Conservation (phyloP, 208 protist species). For the Phytomonas sp. region DNA sequence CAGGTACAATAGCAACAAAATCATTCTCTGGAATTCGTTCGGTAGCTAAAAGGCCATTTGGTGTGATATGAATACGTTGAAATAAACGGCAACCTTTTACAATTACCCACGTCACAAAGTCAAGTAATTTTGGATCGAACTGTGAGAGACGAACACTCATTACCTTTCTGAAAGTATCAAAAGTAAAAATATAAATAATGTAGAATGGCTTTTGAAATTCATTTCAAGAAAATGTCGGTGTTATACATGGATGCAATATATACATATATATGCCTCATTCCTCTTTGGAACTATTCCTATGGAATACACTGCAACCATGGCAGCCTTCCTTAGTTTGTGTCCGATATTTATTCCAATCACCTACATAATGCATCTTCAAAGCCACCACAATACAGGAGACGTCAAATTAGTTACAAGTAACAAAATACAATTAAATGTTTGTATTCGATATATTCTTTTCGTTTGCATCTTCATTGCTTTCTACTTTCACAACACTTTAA, state of each 20-base stretch:
- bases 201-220: constrained; percentile 5
- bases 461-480: background rate
- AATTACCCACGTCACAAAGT: constrained; percentile 86
- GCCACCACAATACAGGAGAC: constrained; percentile 2
- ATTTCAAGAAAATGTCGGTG: background rate
- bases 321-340: background rate
- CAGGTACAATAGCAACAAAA: constrained; percentile 77
- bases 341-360: background rate
- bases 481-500: background rate
- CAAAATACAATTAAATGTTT: background rate
- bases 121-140: constrained; percentile 77
- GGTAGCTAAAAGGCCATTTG: constrained; percentile 63
- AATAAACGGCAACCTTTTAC: constrained; percentile 81
- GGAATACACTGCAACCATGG: background rate
- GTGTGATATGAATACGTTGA: constrained; percentile 76
- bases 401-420: background rate
- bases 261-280: background rate
- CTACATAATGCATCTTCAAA: background rate
- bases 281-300: background rate
- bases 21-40: constrained; percentile 78
- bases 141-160: constrained; percentile 44
- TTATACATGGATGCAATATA: constrained; percentile 4
- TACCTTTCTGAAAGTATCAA: constrained; percentile 22
- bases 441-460: constrained; percentile 10
- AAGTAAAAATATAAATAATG: constrained; percentile 5